Conservation (phyloP, 805 yeast genomes). For the Cyberlindnera saturnus region DNA sequence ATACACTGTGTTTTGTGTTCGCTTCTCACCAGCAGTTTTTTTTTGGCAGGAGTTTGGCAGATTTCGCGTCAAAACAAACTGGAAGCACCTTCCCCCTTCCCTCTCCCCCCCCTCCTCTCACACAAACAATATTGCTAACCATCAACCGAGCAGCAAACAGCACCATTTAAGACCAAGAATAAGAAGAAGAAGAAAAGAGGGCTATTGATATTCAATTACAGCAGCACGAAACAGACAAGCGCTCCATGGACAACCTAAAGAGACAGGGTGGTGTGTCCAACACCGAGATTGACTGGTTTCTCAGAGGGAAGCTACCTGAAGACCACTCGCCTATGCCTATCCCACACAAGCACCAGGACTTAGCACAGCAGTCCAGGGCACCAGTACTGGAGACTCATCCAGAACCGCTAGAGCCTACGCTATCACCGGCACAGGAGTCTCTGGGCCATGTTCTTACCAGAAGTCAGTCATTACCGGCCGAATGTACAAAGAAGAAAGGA, state of each 20-base stretch:
- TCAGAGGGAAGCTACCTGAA: constrained; percentile 28
- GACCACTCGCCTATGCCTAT: constrained; percentile 4
- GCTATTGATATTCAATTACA: no score
- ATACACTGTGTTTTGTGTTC: no score
- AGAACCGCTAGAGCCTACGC: constrained; percentile 2
- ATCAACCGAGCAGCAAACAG: no score
- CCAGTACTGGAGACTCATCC: not conserved
- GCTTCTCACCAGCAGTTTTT: no score
- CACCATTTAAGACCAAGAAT: no score
- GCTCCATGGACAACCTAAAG: not conserved
- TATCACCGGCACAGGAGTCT: constrained; percentile 7
- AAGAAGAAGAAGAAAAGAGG: no score
- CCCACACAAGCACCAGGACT: constrained; percentile 3
- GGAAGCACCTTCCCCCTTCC: no score
- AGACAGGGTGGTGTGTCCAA: constrained; percentile 28
- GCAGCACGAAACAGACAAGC: not conserved
- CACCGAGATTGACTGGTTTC: constrained; percentile 47
- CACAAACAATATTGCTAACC: no score
- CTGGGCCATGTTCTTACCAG: constrained; percentile 17
- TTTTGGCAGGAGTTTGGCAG: no score
- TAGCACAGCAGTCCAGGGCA: not conserved
- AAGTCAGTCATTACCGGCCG: constrained; percentile 26
- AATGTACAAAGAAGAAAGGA: constrained; percentile 24
- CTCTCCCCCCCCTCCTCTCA: no score
- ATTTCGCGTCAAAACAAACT: no score